Evolutionary conservation across 2,329 filamentous ascomycete genomes (phyloP).

Genomic region (Monosporascus sp.): DNA sequence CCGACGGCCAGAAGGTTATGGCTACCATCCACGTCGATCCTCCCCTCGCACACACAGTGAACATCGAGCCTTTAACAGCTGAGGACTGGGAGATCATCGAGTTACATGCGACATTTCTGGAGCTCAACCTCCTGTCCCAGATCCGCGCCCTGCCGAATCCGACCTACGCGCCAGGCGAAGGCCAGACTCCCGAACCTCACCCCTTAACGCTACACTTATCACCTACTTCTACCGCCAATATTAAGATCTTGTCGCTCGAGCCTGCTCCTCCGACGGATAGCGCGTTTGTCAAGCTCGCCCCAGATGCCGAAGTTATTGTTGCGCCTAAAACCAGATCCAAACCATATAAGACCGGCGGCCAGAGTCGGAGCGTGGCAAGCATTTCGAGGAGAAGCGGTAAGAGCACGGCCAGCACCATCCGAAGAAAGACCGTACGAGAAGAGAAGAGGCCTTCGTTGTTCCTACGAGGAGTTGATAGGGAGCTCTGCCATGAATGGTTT

Average conservation of each 20-base stretch:
- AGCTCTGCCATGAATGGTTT: conserved; percentile 69
- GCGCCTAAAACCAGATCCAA: conserved; percentile 85
- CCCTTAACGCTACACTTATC: conserved; percentile 89
- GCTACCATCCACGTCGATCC: conserved; percentile 78
- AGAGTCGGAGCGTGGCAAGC: conserved; percentile 74
- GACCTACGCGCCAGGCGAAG: conserved; percentile 49
- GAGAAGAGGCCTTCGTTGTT: conserved; percentile 66
- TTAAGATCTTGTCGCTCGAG: conserved; percentile 77
- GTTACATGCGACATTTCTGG: conserved; percentile 89
- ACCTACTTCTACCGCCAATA: conserved; percentile 90
- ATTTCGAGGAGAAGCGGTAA: conserved; percentile 74
- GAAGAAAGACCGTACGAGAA: conserved; percentile 53
- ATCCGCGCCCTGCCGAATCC: conserved; percentile 92
- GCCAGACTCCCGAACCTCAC: conserved; percentile 56
- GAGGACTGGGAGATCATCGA: conserved; percentile 99
- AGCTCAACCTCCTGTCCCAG: conserved; percentile 88
- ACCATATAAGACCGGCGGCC: conserved; percentile 57
- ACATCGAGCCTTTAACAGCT: conserved; percentile 91
- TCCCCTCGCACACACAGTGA: conserved; percentile 85
- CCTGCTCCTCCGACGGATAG: conserved; percentile 63
- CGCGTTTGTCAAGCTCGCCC: conserved; percentile 85
- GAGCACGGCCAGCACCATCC: conserved; percentile 67
- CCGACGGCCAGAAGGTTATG: conserved; percentile 74
- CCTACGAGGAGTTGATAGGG: conserved; percentile 71
- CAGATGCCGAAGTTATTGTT: conserved; percentile 94